Percentiles rank a stretch among this genome's conserved stretches.
Evolutionary conservation across 495 filamentous ascomycete genomes (phyloP).

Genomic region (Emericellopsis terricola): DNA sequence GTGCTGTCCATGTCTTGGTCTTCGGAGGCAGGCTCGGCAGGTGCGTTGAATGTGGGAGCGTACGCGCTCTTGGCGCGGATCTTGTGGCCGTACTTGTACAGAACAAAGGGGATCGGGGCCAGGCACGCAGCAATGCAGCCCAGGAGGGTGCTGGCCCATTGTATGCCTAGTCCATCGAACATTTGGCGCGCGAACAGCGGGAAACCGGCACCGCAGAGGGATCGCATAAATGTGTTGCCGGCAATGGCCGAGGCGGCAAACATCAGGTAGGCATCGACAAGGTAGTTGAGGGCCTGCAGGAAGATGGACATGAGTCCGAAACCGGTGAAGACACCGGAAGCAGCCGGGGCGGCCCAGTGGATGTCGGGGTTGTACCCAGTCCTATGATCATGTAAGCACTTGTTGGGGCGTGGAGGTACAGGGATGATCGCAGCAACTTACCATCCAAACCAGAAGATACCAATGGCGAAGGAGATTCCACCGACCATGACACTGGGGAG

Average conservation of each 20-base stretch:
- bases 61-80: slow-evolving; percentile 50
- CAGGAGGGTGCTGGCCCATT: slow-evolving; percentile 62
- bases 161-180: slow-evolving; percentile 58
- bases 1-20: background rate
- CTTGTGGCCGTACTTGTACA: slow-evolving; percentile 42
- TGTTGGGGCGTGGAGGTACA: background rate
- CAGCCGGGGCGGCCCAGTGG: slow-evolving; percentile 70
- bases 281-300: slow-evolving; percentile 69
- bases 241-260: slow-evolving; percentile 80
- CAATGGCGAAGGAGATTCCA: slow-evolving; percentile 51
- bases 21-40: background rate
- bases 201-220: slow-evolving; percentile 57
- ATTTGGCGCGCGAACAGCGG: slow-evolving; percentile 71
- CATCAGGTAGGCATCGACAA: slow-evolving; percentile 79
- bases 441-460: slow-evolving; percentile 86
- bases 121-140: slow-evolving; percentile 51
- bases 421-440: slow-evolving; percentile 6
- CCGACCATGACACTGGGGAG: slow-evolving; percentile 63
- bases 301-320: slow-evolving; percentile 63
- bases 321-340: slow-evolving; percentile 42
- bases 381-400: background rate
- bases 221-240: slow-evolving; percentile 76
- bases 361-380: slow-evolving; percentile 39
- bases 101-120: slow-evolving; percentile 57
- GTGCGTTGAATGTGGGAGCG: slow-evolving; percentile 29